Evolutionary conservation across 352 stramenopile species (phyloP).

Genomic region (Globisporangium megalacanthum): DNA sequence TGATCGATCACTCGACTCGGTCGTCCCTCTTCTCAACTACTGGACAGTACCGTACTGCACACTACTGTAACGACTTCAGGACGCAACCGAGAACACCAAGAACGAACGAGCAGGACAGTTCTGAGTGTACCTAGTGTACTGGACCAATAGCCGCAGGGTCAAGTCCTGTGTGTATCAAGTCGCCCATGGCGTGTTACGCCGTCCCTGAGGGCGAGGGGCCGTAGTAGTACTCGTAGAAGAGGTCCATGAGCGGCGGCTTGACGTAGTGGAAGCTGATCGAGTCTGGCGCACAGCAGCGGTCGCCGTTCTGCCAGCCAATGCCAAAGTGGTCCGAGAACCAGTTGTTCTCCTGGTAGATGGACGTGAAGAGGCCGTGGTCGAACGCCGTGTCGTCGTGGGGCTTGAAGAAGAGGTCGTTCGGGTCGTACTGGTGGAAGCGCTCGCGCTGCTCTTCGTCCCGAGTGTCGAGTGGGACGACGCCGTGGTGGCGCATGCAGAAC

Average conservation of each 20-base stretch:
- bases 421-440: conserved; percentile 84
- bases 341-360: conserved; percentile 84
- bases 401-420: conserved; percentile 61
- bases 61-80: no score
- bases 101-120: no score
- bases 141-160: no score
- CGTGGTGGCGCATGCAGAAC: conserved; percentile 79
- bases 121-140: no score
- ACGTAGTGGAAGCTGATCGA: conserved; percentile 85
- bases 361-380: conserved; percentile 65
- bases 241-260: conserved; percentile 78
- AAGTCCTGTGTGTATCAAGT: no score
- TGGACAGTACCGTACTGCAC: no score
- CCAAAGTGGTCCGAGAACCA: conserved; percentile 84
- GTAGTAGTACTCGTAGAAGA: conserved; percentile 85
- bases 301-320: conserved; percentile 76
- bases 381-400: conserved; percentile 62
- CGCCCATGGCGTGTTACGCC: no score
- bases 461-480: conserved; percentile 65
- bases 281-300: conserved; percentile 71
- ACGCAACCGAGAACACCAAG: no score
- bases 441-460: conserved; percentile 61
- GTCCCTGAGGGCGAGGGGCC: background rate
- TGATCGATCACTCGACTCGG: no score
- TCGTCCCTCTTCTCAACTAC: no score